phyloP scores from a whole-genome alignment of 176 grass and related monocot species.

The Leersia perrieri region DNA sequence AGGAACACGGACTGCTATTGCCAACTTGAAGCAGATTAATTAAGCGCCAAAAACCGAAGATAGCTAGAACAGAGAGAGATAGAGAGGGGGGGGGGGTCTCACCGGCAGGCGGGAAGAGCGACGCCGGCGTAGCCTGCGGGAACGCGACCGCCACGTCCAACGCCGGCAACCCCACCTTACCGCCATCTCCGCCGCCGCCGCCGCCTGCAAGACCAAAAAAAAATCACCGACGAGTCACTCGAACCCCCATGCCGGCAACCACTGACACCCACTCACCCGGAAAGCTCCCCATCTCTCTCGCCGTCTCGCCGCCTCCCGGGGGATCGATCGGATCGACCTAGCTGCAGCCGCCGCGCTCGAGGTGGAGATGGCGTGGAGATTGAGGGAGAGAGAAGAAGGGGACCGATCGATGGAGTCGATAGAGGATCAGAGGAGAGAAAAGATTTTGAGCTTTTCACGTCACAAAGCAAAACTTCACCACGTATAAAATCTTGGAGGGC shows the following conservation, averaged over 20 bases:
- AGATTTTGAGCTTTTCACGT: neutral
- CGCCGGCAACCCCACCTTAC: constrained; percentile 56
- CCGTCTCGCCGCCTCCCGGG: neutral
- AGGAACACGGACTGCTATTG: neutral
- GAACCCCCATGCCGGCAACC: no score
- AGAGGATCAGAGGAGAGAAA: neutral
- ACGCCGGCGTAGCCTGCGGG: constrained; percentile 69
- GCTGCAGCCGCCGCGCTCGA: neutral
- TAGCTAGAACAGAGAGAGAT: neutral
- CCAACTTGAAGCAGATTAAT: neutral
- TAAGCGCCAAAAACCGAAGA: neutral
- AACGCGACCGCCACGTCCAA: constrained; percentile 57
- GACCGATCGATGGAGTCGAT: no score
- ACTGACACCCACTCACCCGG: constrained; percentile 15
- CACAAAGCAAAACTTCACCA: neutral
- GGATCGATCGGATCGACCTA: neutral
- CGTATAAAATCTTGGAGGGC: no score
- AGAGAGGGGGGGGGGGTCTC: neutral
- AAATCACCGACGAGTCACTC: neutral
- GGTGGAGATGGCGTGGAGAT: neutral
- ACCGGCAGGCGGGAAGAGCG: constrained; percentile 61
- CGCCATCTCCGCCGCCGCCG: neutral
- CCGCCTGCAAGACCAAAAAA: constrained; percentile 15
- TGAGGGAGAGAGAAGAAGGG: neutral
- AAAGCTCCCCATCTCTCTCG: constrained; percentile 20